These are phyloP conservation scores for Flueggea neowawraea DNA, from an alignment of 441 rosid species.

Conservation along the genomic window DNA sequence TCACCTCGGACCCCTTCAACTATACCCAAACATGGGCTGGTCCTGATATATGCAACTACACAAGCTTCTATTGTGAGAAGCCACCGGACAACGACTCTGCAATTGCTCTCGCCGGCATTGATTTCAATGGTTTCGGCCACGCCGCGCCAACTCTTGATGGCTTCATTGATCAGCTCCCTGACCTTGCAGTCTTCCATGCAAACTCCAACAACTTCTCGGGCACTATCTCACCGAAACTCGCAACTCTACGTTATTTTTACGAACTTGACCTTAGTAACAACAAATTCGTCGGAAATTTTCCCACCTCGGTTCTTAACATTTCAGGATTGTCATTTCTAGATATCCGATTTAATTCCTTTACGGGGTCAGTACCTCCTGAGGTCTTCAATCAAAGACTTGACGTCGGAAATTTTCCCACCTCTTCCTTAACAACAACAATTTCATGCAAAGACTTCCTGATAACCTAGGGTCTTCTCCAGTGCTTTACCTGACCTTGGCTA, in stretches of 20 bases:
- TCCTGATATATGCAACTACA: constrained; percentile 41
- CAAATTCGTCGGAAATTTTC: constrained; percentile 35
- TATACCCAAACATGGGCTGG: constrained; percentile 49
- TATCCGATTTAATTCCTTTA: constrained; percentile 40
- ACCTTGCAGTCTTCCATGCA: too few relatives aligned
- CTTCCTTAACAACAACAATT: constrained; percentile 46
- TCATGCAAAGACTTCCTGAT: too few relatives aligned
- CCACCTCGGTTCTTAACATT: constrained; percentile 15
- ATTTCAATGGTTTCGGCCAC: constrained; percentile 38
- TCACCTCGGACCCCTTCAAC: too few relatives aligned
- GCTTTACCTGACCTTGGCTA: constrained; percentile 42
- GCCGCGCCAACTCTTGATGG: constrained; percentile 33
- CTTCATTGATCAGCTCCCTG: too few relatives aligned
- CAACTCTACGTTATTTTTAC: too few relatives aligned
- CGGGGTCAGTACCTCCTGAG: constrained; percentile 39
- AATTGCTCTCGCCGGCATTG: constrained; percentile 34
- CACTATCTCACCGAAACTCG: too few relatives aligned
- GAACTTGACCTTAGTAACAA: constrained; percentile 59
- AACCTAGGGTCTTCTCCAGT: constrained; percentile 35
- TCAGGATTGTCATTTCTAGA: too few relatives aligned
- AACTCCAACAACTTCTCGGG: too few relatives aligned
- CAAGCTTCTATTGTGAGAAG: constrained; percentile 40
- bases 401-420: too few relatives aligned
- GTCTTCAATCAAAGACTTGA: constrained; percentile 26
- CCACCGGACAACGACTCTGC: constrained; percentile 49